Evolutionary conservation across 2,329 filamentous ascomycete species (phyloP).

Genomic region (Epicoccum sorghinum): DNA sequence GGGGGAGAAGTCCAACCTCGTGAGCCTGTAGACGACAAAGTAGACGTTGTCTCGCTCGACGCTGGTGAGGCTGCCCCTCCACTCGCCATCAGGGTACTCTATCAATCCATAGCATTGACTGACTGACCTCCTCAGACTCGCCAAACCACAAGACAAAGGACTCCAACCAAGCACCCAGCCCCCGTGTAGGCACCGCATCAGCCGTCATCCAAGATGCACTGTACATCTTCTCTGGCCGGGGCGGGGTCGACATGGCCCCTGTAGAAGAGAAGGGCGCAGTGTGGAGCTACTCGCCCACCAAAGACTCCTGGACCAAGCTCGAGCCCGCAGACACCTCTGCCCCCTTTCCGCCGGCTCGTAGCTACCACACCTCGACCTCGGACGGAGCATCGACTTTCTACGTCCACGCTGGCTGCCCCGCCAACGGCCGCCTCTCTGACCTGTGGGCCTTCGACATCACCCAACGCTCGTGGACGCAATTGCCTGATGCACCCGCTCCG

Average conservation of each 20-base stretch:
- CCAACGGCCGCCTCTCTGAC: constrained; percentile 68
- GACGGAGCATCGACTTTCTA: constrained; percentile 73
- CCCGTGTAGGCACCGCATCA: constrained; percentile 76
- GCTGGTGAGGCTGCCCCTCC: constrained; percentile 22
- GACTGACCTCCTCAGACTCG: constrained; percentile 53
- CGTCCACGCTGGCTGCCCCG: constrained; percentile 76
- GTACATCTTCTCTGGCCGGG: constrained; percentile 82
- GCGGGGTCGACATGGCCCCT: constrained; percentile 70
- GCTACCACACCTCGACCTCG: constrained; percentile 71
- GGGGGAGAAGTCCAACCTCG: constrained; percentile 74
- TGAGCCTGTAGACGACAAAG: constrained; percentile 72
- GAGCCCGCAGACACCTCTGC: constrained; percentile 58
- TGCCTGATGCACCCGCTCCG: constrained; percentile 70
- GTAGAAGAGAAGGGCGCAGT: constrained; percentile 76
- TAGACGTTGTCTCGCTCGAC: constrained; percentile 67
- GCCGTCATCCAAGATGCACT: constrained; percentile 71
- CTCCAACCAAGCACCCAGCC: constrained; percentile 59
- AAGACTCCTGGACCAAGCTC: constrained; percentile 69
- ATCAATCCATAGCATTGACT: not conserved
- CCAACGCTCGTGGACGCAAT: constrained; percentile 68
- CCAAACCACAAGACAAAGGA: constrained; percentile 32
- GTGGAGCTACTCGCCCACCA: constrained; percentile 75
- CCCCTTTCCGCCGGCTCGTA: constrained; percentile 67
- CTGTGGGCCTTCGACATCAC: constrained; percentile 79
- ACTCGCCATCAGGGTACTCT: constrained; percentile 27